Base-by-base conservation (phyloP, 805 yeast genomes). In the Debaryomyces castellii region DNA sequence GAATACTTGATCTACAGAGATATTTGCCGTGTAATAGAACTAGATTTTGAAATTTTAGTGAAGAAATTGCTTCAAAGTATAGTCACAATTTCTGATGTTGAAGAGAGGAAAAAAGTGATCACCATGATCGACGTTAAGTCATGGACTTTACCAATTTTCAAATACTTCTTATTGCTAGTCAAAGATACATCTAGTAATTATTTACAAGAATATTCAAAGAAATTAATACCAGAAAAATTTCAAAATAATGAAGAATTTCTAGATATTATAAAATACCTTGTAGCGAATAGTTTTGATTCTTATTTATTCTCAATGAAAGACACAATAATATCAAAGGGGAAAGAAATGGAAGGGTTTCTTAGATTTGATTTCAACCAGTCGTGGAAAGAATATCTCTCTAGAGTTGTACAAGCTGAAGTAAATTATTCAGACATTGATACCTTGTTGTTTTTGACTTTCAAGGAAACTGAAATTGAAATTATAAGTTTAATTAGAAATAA, bases 31-130 rank as follows among this genome's bases (percentile, higher is more conserved):
- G 16, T 43, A 10, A 9, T 50, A 4, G 33, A 43, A 2, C 40
- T 40, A 2, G 58, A 58, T 16, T 70, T 52, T 45, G 63, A 57
- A 22, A 39, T 46, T 0, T 55, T 67, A 39, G 70, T 66, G 6
- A 72, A 71, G 45, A 55, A 50, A 39, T 49, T 70, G 3, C 57
- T 73, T 20, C 75, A 71, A 48, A 59, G 59, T 22, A 53, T 67
- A 14, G 69, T 67, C 14, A 16, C 56, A 11, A 51, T 62, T 16
- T 45, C 60, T 25, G 60, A 62, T 20, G 50, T 54, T 2, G 65
- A 59, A 1, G 68, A 62, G 11, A 60, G 66, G 40, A 60, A 52
- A 12, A 44, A 46, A 8, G 44, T 57, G 21, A 49, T 66, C 21
- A 44, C 43, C 1, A 16, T 45, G 25, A 46, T 71, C 27, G 45